phyloP scores from a whole-genome alignment of 352 stramenopile genomes.

The Globisporangium takayamanum region DNA sequence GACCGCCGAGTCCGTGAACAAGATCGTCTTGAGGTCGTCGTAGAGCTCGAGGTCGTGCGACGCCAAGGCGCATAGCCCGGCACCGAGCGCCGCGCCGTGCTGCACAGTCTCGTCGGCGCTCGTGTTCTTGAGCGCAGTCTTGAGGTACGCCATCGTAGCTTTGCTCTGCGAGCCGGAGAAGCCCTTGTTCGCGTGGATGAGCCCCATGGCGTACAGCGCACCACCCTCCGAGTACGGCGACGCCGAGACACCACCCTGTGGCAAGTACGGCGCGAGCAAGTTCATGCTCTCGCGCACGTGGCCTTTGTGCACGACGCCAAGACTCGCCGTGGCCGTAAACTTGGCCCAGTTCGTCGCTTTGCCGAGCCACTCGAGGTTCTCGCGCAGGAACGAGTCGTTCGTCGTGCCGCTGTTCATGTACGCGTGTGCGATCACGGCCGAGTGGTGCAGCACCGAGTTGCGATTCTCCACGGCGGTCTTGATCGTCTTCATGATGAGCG shows the following conservation, averaged over 20 bases:
- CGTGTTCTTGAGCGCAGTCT: conserved; percentile 76
- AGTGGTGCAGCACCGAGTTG: conserved; percentile 97
- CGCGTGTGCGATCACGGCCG: conserved; percentile 94
- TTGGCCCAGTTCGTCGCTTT: conserved; percentile 99
- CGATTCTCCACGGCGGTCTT: conserved; percentile 92
- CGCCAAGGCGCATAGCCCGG: conserved; percentile 94
- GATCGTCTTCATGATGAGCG: conserved; percentile 91
- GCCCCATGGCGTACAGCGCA: conserved; percentile 95
- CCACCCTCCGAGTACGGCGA: conserved; percentile 97
- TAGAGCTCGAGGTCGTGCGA: conserved; percentile 94
- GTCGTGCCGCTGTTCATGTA: conserved; percentile 98
- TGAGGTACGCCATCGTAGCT: conserved; percentile 81
- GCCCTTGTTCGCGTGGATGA: conserved; percentile 97
- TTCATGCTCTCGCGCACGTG: conserved; percentile 98
- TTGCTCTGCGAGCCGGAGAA: conserved; percentile 80
- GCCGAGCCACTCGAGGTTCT: conserved; percentile 99
- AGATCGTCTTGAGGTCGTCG: conserved; percentile 95
- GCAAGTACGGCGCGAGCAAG: conserved; percentile 96
- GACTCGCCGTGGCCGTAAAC: conserved; percentile 96
- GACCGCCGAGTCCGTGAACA: conserved; percentile 98
- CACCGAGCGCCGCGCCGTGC: conserved; percentile 96
- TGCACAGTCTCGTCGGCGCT: conserved; percentile 95
- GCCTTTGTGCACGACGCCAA: conserved; percentile 98
- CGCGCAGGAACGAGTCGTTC: conserved; percentile 95
- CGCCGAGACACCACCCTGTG: conserved; percentile 75